These are phyloP conservation scores for Cenococcum geophilum DNA, from an alignment of 495 filamentous ascomycete genomes.

Conservation along the genomic window DNA sequence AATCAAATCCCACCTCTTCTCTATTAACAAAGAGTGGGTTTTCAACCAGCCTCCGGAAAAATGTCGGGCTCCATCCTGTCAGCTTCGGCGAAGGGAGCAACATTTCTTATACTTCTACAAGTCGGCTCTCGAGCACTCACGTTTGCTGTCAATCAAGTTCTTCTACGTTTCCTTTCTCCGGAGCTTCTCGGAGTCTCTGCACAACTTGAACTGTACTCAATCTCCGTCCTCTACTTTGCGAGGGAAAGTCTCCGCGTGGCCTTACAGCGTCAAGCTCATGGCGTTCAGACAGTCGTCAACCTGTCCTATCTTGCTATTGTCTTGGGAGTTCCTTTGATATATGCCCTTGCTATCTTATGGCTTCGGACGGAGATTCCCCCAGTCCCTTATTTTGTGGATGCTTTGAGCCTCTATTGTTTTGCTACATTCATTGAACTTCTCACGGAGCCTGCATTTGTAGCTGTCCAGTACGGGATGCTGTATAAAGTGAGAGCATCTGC, in stretches of 20 bases:
- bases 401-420: constrained; percentile 63
- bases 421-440: constrained; percentile 75
- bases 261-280: constrained; percentile 63
- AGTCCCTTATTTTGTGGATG: constrained; percentile 56
- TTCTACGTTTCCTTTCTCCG: constrained; percentile 80
- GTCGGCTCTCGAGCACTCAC: constrained; percentile 77
- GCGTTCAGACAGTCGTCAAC: constrained; percentile 67
- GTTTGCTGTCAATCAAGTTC: constrained; percentile 82
- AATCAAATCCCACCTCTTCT: too few species aligned
- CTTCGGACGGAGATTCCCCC: constrained; percentile 50
- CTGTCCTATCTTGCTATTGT: constrained; percentile 71
- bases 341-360: constrained; percentile 60
- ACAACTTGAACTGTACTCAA: constrained; percentile 85
- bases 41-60: not conserved
- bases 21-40: not conserved
- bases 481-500: constrained; percentile 74
- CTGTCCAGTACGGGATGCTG: constrained; percentile 70
- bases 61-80: constrained; percentile 37
- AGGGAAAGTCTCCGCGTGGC: constrained; percentile 81
- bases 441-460: constrained; percentile 77
- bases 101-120: constrained; percentile 80
- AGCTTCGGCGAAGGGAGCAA: constrained; percentile 62
- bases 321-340: constrained; percentile 60
- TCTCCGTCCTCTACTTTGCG: constrained; percentile 84
- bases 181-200: constrained; percentile 74